Evolutionary conservation across 257 asterid genomes (phyloP).

Genomic region (Solanum etuberosum): DNA sequence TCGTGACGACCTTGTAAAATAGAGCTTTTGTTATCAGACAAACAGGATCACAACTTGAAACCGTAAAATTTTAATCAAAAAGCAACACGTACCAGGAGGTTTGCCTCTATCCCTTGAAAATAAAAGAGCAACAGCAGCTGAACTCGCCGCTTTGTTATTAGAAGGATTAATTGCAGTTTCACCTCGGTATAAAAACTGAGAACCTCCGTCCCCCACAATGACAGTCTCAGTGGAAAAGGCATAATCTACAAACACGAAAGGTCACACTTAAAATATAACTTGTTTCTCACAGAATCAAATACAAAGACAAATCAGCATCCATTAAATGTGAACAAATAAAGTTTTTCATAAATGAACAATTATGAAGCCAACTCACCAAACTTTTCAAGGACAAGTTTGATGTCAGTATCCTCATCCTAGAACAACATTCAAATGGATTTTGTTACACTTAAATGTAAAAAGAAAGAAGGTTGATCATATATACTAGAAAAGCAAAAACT

Average conservation of each 20-base stretch:
- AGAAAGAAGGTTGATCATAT: background rate
- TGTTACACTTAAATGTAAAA: conserved; percentile 13
- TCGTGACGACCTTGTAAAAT: background rate
- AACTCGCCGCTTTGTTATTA: background rate
- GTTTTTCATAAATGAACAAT: background rate
- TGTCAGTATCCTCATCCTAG: conserved; percentile 49
- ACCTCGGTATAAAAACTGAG: conserved; percentile 36
- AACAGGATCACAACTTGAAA: background rate
- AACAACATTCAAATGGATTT: conserved; percentile 28
- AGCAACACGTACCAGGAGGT: conserved; percentile 38
- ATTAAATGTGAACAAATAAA: background rate
- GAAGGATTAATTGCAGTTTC: conserved; percentile 7
- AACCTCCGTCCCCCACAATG: conserved; percentile 62
- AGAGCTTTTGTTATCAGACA: background rate
- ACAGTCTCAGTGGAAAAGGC: conserved; percentile 52
- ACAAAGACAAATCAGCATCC: background rate
- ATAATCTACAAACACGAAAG: conserved; percentile 35
- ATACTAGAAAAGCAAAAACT: background rate
- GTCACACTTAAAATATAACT: background rate
- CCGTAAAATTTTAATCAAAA: background rate
- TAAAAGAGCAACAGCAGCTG: conserved; percentile 51
- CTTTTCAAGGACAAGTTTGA: conserved; percentile 56
- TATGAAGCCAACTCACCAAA: conserved; percentile 51
- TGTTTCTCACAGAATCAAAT: background rate
- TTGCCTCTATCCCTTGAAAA: conserved; percentile 50